Percentiles rank a stretch among this genome's conserved stretches.
Conservation (phyloP, 768 basidiomycete species). For the Naematelia aurantialba region DNA sequence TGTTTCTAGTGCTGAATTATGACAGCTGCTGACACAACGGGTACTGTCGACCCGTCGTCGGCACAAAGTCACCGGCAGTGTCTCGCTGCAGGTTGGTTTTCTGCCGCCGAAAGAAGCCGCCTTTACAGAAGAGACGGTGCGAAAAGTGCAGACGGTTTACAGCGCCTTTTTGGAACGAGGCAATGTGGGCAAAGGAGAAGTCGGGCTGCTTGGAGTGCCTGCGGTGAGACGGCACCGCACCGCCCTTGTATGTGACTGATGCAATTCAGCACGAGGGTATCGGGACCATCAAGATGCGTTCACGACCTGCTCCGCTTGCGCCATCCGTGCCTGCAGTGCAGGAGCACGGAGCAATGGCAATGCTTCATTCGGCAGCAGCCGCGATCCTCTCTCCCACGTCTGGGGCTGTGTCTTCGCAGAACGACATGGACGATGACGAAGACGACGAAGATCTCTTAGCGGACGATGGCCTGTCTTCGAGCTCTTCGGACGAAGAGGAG, state of each 20-base stretch:
- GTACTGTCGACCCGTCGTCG: constrained; percentile 57
- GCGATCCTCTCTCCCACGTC: constrained; percentile 14
- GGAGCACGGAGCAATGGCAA: constrained; percentile 10
- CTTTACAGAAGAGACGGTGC: constrained; percentile 47
- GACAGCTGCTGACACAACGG: constrained; percentile 55
- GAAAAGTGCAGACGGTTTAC: constrained; percentile 55
- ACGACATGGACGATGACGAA: constrained; percentile 55
- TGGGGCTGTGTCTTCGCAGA: neutral
- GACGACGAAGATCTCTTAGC: constrained; percentile 46
- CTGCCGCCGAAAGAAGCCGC: constrained; percentile 39
- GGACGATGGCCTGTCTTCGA: constrained; percentile 38
- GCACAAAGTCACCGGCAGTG: constrained; percentile 56
- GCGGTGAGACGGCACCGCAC: constrained; percentile 30
- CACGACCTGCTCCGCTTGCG: constrained; percentile 6
- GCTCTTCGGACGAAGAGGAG: constrained; percentile 34
- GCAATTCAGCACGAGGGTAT: constrained; percentile 46
- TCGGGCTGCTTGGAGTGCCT: constrained; percentile 44
- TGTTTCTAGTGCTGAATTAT: neutral
- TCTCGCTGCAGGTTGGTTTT: constrained; percentile 65
- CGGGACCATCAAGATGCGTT: constrained; percentile 46
- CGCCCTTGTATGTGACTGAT: constrained; percentile 5
- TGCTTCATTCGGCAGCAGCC: constrained; percentile 16
- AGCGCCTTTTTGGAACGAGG: constrained; percentile 21
- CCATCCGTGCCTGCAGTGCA: neutral
- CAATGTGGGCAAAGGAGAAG: constrained; percentile 13